Percentiles rank a stretch among this genome's conserved stretches.
phyloP scores from a whole-genome alignment of 257 asterid genomes.

The Primulina eburnea region DNA sequence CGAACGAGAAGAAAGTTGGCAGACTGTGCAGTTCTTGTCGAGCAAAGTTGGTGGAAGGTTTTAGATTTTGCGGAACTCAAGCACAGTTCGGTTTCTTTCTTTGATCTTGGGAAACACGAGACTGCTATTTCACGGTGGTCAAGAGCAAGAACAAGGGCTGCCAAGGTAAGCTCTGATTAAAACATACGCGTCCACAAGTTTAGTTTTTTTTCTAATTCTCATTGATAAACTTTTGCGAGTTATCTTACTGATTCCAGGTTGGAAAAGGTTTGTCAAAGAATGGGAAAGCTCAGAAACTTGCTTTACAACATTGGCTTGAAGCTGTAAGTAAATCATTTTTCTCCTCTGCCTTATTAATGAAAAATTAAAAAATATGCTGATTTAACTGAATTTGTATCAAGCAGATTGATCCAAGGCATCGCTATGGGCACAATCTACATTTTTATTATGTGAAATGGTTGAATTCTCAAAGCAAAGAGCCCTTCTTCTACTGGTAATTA shows the following conservation, averaged over 20 bases:
- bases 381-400: neutral
- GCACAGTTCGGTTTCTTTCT: constrained; percentile 39
- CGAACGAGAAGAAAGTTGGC: constrained; percentile 34
- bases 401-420: neutral
- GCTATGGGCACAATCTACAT: neutral
- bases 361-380: no score
- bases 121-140: constrained; percentile 43
- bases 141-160: constrained; percentile 38
- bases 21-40: constrained; percentile 35
- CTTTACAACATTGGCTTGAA: neutral
- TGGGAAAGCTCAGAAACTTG: constrained; percentile 3
- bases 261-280: neutral
- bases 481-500: neutral
- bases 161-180: constrained; percentile 25
- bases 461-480: constrained; percentile 1
- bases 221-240: neutral
- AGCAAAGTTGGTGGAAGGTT: constrained; percentile 38
- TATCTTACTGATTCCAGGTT: neutral
- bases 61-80: constrained; percentile 32
- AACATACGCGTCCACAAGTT: neutral
- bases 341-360: neutral
- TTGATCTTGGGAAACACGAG: constrained; percentile 34
- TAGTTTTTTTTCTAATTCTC: neutral
- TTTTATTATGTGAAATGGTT: neutral
- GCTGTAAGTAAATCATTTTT: neutral